These are phyloP conservation scores for Colletotrichum melonis DNA, from an alignment of 2,329 filamentous ascomycete species.

Conservation along the genomic window DNA sequence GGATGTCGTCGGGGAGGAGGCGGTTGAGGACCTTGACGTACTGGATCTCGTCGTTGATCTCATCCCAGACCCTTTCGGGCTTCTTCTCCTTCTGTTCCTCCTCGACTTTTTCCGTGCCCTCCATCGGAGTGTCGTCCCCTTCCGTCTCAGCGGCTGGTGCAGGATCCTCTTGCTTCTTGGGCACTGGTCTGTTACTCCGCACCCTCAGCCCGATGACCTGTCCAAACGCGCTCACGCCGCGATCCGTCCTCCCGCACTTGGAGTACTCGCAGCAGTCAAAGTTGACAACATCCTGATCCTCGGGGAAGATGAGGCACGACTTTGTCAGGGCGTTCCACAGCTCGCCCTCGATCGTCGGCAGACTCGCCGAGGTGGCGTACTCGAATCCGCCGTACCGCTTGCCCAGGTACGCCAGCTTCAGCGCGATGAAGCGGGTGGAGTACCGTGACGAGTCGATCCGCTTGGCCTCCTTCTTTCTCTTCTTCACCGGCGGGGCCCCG, in stretches of 20 bases:
- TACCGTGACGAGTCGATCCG: slow-evolving; percentile 85
- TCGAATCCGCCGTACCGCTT: slow-evolving; percentile 94
- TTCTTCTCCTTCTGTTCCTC: slow-evolving; percentile 40
- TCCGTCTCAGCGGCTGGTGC: slow-evolving; percentile 40
- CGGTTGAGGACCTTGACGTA: slow-evolving; percentile 89
- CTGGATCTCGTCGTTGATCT: slow-evolving; percentile 82
- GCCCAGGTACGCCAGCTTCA: slow-evolving; percentile 95
- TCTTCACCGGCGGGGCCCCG: slow-evolving; percentile 40
- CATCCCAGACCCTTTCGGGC: slow-evolving; percentile 64
- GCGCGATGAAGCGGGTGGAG: slow-evolving; percentile 83
- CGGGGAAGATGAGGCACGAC: slow-evolving; percentile 82
- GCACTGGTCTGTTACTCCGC: slow-evolving; percentile 78
- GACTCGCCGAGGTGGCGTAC: slow-evolving; percentile 77
- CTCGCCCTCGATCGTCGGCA: slow-evolving; percentile 91
- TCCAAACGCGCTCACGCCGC: slow-evolving; percentile 95
- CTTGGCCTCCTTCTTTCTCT: slow-evolving; percentile 49
- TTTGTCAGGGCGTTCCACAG: slow-evolving; percentile 91
- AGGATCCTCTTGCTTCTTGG: slow-evolving; percentile 43
- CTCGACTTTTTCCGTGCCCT: slow-evolving; percentile 62
- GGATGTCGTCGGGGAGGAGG: slow-evolving; percentile 88
- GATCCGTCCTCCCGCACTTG: slow-evolving; percentile 94
- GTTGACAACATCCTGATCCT: slow-evolving; percentile 71
- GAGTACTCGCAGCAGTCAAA: slow-evolving; percentile 91
- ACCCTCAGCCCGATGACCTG: slow-evolving; percentile 90
- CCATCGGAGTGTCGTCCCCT: slow-evolving; percentile 35